Evolutionary conservation across 306 rosid species (phyloP).

Genomic region (Acmispon strigosus): DNA sequence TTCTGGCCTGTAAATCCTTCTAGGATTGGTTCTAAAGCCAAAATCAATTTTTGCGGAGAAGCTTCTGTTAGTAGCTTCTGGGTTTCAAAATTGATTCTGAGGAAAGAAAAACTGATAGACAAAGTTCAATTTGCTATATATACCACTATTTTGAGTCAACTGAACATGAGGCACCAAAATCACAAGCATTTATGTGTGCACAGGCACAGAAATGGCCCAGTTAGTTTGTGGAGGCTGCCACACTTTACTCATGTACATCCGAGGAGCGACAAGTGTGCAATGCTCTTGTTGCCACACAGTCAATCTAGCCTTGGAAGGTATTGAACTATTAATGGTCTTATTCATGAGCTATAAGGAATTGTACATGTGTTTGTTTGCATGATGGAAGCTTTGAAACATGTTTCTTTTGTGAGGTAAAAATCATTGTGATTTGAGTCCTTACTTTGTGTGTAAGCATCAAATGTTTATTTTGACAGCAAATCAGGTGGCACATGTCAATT

Average conservation of each 20-base stretch:
- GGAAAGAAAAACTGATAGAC: neutral
- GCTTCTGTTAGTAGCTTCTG: no score
- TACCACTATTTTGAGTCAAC: neutral
- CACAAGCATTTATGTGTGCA: neutral
- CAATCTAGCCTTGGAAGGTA: constrained; percentile 96
- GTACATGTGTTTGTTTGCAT: neutral
- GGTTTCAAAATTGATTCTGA: no score
- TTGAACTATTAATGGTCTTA: neutral
- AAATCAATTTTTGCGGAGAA: no score
- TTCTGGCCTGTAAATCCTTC: neutral
- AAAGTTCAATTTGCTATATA: neutral
- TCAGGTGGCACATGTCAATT: constrained; percentile 96
- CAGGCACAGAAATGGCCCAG: constrained; percentile 99
- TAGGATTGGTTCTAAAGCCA: no score
- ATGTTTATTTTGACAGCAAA: constrained; percentile 61
- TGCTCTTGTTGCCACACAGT: constrained; percentile 99
- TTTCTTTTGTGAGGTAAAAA: constrained; percentile 1
- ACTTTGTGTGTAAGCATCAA: constrained; percentile 12
- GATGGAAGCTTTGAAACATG: neutral
- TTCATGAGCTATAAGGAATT: neutral
- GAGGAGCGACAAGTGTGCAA: constrained; percentile 93
- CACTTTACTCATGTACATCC: constrained; percentile 93
- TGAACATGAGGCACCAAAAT: constrained; percentile 2
- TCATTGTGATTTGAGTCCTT: constrained; percentile 10
- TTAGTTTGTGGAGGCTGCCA: constrained; percentile 97